Evolutionary conservation across 306 rosid species (phyloP), one percentile per base, ranked within the genome.

Genomic region (Luffa acutangula): DNA sequence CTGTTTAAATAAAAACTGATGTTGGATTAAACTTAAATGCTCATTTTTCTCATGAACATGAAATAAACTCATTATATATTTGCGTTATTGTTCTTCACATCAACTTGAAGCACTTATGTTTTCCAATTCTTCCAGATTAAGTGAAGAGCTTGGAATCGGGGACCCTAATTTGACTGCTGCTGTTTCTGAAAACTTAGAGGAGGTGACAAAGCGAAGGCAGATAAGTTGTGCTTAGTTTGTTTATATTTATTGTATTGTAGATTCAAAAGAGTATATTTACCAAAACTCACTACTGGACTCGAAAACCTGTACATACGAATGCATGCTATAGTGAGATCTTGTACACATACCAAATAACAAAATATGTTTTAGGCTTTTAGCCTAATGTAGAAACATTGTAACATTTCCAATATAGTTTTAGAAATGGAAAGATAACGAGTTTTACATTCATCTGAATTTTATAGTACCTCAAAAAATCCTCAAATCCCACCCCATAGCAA

Each of bases 161-260:
- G 96, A 96, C 82, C 99, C 93, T 6, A 91, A 91, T 84, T 83
- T 96, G 87, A 96, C 94, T 62, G 96, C 98, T 54, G 87, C 86
- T 80, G 99, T 96, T 82, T 83, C 97, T n/a, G 96, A 89, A 77
- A 93, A 93, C 85, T 86, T 93, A 86, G 97, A 96, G 87, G 91
- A 86, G 82, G 91, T 89, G 91, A 86, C 80, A 15, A 93, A 87
- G 86, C 89, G 76, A 78, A 87, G 93, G 86, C 99, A 93, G 88
- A 84, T 95, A 74, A 75, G 92, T 80, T 93, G 99, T 81, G 88
- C 95, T 75, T 92, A 86, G 89, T 77, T 67, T 62, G 14, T 72
- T 59, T 15, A 39, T 42, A 41, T 73, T 76, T 36, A 18, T 48
- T 34, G 74, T 14, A 14, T 39, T 15, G 42, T 77, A 77, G 75